phyloP scores from a whole-genome alignment of 768 basidiomycete species.

The Psilocybe subaeruginosa region DNA sequence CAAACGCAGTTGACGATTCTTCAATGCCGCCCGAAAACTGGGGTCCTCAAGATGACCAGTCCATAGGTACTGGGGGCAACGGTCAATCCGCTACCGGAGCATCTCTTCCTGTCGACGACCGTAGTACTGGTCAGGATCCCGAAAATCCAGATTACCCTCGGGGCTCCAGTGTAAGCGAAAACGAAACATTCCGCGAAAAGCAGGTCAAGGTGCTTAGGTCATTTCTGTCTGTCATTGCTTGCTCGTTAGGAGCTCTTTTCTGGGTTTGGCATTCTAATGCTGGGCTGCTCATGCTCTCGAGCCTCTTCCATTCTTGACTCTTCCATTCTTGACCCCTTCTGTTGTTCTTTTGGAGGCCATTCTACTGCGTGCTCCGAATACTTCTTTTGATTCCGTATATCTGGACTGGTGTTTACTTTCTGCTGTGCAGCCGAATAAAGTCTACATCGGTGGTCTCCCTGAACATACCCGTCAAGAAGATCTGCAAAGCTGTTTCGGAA shows the following conservation, averaged over 20 bases:
- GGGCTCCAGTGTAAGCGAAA: conserved; percentile 51
- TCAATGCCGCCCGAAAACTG: conserved; percentile 47
- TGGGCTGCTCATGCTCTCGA: conserved; percentile 38
- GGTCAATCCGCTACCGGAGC: conserved; percentile 48
- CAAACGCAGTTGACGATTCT: conserved; percentile 33
- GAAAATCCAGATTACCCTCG: conserved; percentile 56
- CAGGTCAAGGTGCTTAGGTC: conserved; percentile 89
- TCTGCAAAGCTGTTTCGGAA: conserved; percentile 83
- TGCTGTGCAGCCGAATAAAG: conserved; percentile 88
- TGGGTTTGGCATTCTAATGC: conserved; percentile 40
- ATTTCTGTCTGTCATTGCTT: conserved; percentile 44
- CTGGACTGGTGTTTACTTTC: conserved; percentile 70
- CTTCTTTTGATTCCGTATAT: conserved; percentile 55
- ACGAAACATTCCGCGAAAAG: conserved; percentile 68
- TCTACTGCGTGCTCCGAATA: conserved; percentile 46
- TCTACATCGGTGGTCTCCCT: conserved; percentile 89
- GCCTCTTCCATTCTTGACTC: conserved; percentile 38
- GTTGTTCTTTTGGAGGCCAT: conserved; percentile 42
- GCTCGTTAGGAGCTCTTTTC: conserved; percentile 31
- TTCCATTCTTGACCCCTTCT: conserved; percentile 37
- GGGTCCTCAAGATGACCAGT: conserved; percentile 52
- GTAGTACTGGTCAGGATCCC: conserved; percentile 45
- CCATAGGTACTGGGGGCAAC: conserved; percentile 42
- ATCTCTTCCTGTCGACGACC: conserved; percentile 51
- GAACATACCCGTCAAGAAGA: conserved; percentile 88